Evolutionary conservation across 1,284 basidiomycete species (phyloP), one percentile per base, ranked within the genome.

Genomic region (Apiotrichum brassicae): DNA sequence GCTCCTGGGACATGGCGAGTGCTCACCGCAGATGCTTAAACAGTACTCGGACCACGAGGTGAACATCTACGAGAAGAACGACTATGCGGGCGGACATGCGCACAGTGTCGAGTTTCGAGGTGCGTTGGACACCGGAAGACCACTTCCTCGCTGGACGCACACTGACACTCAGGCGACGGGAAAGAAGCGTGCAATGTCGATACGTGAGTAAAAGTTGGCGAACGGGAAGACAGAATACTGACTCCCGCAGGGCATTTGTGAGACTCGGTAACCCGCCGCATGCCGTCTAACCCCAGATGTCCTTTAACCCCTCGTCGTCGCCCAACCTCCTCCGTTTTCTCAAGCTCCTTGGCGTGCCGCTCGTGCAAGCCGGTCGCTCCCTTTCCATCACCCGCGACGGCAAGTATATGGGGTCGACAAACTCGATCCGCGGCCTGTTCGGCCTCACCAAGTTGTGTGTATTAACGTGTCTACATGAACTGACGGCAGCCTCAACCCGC

Each of bases 301-400:
- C 87, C 14, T 82, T 85, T 71, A 88, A 89, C 64, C 82, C 84
- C 0, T 77, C 76, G 35, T 87, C 85, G 1, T 88, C 88, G 60
- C 88, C 87, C 12, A 90, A 90, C 70, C 87, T 89, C 61, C 75
- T 86, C 35, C 79, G 79, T 28, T 87, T 88, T 66, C 76, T 88
- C 40, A 67, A 76, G n/a, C 65, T 76, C 25, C 76, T 81, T 61
- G 65, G 75, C 4, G 77, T 87, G 25, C 72, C 73, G 2, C 49
- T 57, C 14, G 77, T 81, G 20, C 76, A 77, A 5, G 86, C 84
- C 0, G 80, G 83, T 57, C 89, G 88, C 85, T 84, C 85, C 0
- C 89, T 91, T 67, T 79, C 81, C 51, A 81, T 90, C 32, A 83
- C 85, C 4, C 77, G 85, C 36, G 82, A 87, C 63, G 47, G 46